These are phyloP conservation scores for Decorospora gaudefroyi DNA, from an alignment of 2,329 filamentous ascomycete species.

Conservation along the genomic window DNA sequence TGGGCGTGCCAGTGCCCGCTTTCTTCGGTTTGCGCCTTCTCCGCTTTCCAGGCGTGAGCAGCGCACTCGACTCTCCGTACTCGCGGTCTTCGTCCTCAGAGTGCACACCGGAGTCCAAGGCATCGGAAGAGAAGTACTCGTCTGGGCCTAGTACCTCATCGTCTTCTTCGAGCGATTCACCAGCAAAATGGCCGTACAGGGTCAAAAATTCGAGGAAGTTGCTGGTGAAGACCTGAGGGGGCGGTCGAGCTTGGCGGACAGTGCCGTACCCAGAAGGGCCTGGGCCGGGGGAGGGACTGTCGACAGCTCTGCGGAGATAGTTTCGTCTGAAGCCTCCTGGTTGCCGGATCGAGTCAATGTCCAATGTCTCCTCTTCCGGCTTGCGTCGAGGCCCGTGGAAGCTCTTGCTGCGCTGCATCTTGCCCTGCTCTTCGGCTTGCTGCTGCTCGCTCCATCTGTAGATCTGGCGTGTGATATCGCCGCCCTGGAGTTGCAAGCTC, in stretches of 20 bases:
- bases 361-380: slow-evolving; percentile 76
- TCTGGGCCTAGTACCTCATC: slow-evolving; percentile 85
- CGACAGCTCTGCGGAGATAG: slow-evolving; percentile 77
- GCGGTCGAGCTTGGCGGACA: slow-evolving; percentile 28
- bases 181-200: slow-evolving; percentile 95
- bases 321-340: slow-evolving; percentile 93
- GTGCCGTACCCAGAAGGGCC: slow-evolving; percentile 53
- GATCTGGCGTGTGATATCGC: slow-evolving; percentile 91
- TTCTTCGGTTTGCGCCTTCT: slow-evolving; percentile 78
- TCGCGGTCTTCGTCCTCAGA: slow-evolving; percentile 67
- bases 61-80: slow-evolving; percentile 83
- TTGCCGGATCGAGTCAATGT: slow-evolving; percentile 89
- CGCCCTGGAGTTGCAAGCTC: slow-evolving; percentile 87
- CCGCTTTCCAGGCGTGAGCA: slow-evolving; percentile 71
- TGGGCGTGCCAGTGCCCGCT: slow-evolving; percentile 75
- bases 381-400: slow-evolving; percentile 78
- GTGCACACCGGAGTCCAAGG: slow-evolving; percentile 61
- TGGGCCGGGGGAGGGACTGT: slow-evolving; percentile 60
- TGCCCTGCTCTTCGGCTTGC: slow-evolving; percentile 65
- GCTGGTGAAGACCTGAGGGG: slow-evolving; percentile 65
- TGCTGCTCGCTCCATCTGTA: slow-evolving; percentile 96
- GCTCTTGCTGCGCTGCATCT: slow-evolving; percentile 80
- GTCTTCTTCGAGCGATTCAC: slow-evolving; percentile 94
- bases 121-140: slow-evolving; percentile 87
- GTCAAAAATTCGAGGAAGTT: slow-evolving; percentile 96